Percentiles rank a stretch among this genome's conserved stretches.
These are phyloP conservation scores for Erigeron canadensis DNA, from an alignment of 129 eudicot genomes.

Conservation along the genomic window DNA sequence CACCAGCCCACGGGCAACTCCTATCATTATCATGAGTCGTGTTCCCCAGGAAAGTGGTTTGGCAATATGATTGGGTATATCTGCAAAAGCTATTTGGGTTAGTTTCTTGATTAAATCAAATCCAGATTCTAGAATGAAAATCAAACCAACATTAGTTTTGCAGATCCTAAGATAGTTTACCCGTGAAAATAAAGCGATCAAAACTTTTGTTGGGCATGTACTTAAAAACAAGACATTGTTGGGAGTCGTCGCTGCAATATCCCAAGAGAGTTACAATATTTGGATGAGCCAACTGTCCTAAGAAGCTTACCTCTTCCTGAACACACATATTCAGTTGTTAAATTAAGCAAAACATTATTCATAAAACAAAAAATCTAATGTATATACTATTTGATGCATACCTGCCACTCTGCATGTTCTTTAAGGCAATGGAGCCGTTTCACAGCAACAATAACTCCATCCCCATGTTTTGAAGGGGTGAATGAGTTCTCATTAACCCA, in stretches of 20 bases:
- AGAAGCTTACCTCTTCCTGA: conserved; percentile 26
- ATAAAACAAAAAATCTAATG: too few species aligned
- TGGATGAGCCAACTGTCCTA: conserved; percentile 21
- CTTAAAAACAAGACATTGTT: conserved; percentile 16
- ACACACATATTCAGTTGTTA: background rate
- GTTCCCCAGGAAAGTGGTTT: conserved; percentile 33
- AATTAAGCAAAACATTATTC: too few species aligned
- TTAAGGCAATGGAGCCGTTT: background rate
- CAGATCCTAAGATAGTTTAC: conserved; percentile 10
- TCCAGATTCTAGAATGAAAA: too few species aligned
- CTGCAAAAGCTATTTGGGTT: conserved; percentile 10
- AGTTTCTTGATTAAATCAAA: background rate
- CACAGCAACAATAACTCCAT: background rate
- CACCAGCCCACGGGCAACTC: conserved; percentile 27
- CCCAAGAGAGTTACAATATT: conserved; percentile 26
- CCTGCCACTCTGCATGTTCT: background rate
- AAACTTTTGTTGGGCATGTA: conserved; percentile 20
- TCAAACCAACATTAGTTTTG: background rate
- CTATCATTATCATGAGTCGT: conserved; percentile 19
- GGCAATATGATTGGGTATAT: background rate
- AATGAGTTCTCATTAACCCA: conserved; percentile 3
- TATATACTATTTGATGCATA: background rate
- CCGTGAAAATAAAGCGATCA: background rate
- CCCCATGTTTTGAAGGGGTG: background rate
- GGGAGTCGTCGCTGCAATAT: background rate